Evolutionary conservation across 495 filamentous ascomycete species (phyloP).

Genomic region (Tuber indicum): DNA sequence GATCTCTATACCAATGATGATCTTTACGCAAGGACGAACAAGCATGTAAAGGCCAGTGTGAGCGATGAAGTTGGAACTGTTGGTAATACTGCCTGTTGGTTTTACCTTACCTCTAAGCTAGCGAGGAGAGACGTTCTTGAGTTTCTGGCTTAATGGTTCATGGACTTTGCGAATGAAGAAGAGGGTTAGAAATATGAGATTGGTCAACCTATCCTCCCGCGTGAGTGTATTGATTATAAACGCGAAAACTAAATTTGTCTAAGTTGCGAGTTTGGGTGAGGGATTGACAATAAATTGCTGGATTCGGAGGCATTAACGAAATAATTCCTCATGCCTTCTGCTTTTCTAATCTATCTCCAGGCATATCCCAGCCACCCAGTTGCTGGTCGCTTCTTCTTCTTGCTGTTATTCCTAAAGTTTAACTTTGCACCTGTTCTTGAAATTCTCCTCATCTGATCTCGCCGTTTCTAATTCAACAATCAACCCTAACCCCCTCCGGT

Average conservation of each 20-base stretch:
- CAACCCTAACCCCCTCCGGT: too few species aligned
- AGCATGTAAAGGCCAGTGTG: conserved; percentile 58
- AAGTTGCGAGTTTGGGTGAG: not conserved
- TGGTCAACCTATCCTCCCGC: conserved; percentile 55
- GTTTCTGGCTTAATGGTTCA: conserved; percentile 71
- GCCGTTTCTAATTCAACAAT: too few species aligned
- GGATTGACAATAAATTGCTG: not conserved
- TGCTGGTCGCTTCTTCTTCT: too few species aligned
- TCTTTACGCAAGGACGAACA: conserved; percentile 60
- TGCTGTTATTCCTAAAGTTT: too few species aligned
- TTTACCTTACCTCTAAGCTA: conserved; percentile 65
- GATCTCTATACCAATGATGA: conserved; percentile 62
- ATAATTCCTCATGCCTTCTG: too few species aligned
- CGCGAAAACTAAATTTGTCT: conserved; percentile 1
- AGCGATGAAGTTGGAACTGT: conserved; percentile 80
- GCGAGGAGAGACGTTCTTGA: conserved; percentile 48
- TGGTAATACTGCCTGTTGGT: conserved; percentile 70
- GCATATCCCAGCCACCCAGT: too few species aligned
- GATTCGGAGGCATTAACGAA: too few species aligned
- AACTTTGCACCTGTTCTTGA: too few species aligned
- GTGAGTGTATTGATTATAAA: conserved; percentile 20
- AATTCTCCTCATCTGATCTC: too few species aligned
- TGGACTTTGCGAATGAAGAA: conserved; percentile 67
- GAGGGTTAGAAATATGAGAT: conserved; percentile 54
- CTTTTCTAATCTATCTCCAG: too few species aligned